Evolutionary conservation across 176 grass and related monocot species (phyloP).

Genomic region (Alloteropsis semialata): DNA sequence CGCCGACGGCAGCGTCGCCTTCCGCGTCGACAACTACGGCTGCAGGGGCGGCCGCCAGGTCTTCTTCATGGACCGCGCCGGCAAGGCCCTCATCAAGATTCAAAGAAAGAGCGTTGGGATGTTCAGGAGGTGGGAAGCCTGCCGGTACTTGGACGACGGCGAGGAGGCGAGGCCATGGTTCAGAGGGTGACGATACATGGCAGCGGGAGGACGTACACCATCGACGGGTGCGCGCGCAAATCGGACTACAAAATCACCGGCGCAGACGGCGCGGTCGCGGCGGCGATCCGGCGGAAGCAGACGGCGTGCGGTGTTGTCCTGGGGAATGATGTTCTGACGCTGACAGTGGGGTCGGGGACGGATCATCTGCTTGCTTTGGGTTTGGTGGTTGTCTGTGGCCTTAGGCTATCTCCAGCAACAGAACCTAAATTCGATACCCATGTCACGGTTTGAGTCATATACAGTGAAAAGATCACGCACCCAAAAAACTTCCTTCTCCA

Average conservation of each 20-base stretch:
- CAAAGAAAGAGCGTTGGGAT: constrained; percentile 32
- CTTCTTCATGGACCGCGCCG: constrained; percentile 64
- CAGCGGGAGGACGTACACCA: constrained; percentile 15
- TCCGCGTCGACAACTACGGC: constrained; percentile 80
- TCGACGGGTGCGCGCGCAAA: constrained; percentile 36
- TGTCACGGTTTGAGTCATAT: too few relatives aligned
- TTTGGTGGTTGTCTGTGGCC: constrained; percentile 61
- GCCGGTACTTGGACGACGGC: background rate
- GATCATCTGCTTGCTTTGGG: constrained; percentile 67
- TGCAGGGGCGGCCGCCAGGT: constrained; percentile 46
- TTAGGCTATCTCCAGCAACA: too few relatives aligned
- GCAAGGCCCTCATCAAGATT: constrained; percentile 50
- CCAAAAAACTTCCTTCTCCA: too few relatives aligned
- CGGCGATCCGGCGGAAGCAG: constrained; percentile 40
- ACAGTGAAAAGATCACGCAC: too few relatives aligned
- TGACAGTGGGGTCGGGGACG: constrained; percentile 45
- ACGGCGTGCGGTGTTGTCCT: constrained; percentile 47
- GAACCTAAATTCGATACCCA: too few relatives aligned
- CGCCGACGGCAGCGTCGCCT: constrained; percentile 51
- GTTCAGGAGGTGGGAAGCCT: constrained; percentile 32
- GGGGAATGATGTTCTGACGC: constrained; percentile 60
- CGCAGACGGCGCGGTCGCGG: constrained; percentile 7
- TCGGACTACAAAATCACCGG: constrained; percentile 33
- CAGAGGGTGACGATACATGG: constrained; percentile 26
- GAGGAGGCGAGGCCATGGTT: constrained; percentile 53